Evolutionary conservation across 768 basidiomycete species (phyloP).

Genomic region (Amyloporia xantha): DNA sequence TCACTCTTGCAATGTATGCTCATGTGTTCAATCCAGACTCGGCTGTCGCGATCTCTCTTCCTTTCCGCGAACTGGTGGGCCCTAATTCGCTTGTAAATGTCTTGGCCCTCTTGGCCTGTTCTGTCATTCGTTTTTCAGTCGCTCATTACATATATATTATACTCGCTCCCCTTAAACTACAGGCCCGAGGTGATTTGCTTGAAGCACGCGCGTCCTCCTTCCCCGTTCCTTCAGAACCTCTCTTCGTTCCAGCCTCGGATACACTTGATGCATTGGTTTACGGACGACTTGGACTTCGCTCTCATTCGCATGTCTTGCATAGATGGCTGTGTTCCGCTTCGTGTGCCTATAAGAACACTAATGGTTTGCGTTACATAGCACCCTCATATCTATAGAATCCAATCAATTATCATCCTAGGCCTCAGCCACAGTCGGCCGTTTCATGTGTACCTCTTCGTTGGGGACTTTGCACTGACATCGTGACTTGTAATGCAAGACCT

Average conservation of each 20-base stretch:
- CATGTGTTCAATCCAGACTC: background rate
- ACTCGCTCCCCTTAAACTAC: background rate
- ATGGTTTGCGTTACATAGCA: conserved; percentile 7
- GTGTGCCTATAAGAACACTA: conserved; percentile 4
- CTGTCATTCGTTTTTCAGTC: background rate
- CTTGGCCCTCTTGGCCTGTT: background rate
- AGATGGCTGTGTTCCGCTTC: conserved; percentile 1
- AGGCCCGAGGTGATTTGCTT: background rate
- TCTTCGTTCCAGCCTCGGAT: too few species aligned
- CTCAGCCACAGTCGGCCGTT: too few species aligned
- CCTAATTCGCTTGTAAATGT: background rate
- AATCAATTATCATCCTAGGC: too few species aligned
- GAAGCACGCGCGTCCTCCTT: background rate
- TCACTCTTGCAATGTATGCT: background rate
- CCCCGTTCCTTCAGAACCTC: too few species aligned
- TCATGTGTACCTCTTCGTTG: too few species aligned
- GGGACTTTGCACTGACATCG: too few species aligned
- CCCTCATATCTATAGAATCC: background rate
- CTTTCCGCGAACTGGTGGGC: background rate
- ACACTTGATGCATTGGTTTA: background rate
- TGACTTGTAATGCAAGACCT: too few species aligned
- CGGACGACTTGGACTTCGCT: conserved; percentile 1
- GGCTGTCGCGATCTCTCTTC: background rate
- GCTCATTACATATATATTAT: background rate
- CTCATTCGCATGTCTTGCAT: background rate